phyloP scores from a whole-genome alignment of 2,329 filamentous ascomycete genomes.

The Cryphonectria nitschkei region DNA sequence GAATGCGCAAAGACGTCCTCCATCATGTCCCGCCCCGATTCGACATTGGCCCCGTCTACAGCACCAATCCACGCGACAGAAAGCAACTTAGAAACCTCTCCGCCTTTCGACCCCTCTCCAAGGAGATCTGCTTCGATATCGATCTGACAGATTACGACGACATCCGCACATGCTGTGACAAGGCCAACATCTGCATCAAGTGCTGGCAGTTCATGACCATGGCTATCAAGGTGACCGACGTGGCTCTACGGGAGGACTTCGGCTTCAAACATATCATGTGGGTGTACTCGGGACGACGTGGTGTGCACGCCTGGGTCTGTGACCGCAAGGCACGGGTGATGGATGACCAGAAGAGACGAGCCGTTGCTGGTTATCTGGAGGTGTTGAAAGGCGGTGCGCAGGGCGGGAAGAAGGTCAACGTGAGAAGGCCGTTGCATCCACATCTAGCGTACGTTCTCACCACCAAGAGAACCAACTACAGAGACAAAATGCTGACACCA shows the following conservation, averaged over 20 bases:
- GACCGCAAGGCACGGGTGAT: conserved; percentile 83
- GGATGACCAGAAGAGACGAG: conserved; percentile 82
- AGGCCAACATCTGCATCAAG: conserved; percentile 89
- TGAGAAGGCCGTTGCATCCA: conserved; percentile 84
- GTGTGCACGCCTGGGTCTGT: conserved; percentile 97
- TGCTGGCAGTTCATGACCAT: conserved; percentile 99
- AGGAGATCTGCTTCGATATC: conserved; percentile 98
- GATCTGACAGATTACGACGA: conserved; percentile 99
- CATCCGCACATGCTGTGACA: conserved; percentile 91
- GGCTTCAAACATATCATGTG: conserved; percentile 96
- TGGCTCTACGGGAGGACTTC: conserved; percentile 88
- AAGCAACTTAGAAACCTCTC: conserved; percentile 81
- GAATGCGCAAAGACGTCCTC: conserved; percentile 88
- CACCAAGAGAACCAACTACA: background rate
- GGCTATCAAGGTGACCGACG: conserved; percentile 92
- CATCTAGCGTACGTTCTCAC: conserved; percentile 68
- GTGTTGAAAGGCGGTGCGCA: conserved; percentile 85
- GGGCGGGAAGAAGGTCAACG: conserved; percentile 83
- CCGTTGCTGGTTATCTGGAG: conserved; percentile 88
- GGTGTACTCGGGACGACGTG: conserved; percentile 97
- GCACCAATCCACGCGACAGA: conserved; percentile 87
- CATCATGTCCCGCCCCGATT: conserved; percentile 89
- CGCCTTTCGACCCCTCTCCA: conserved; percentile 83
- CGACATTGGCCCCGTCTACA: conserved; percentile 98
- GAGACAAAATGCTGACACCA: conserved; percentile 28